Evolutionary conservation across 805 yeast species (phyloP), one percentile per base, ranked within the genome.

Genomic region (Pichia sporocuriosa): DNA sequence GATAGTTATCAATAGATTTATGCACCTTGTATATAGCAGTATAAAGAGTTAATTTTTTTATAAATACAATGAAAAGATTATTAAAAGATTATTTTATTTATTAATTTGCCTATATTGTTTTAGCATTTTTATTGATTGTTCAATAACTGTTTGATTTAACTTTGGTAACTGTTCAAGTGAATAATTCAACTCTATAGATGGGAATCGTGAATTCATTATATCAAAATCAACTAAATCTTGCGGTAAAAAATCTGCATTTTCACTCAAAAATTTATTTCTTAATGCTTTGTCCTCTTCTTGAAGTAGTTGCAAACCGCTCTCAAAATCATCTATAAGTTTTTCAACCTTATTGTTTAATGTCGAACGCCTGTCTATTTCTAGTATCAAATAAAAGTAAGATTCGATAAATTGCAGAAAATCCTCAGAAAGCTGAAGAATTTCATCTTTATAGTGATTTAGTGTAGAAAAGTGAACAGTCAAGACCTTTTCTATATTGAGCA

Each of bases 201-300:
- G 60, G 3, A 53, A 44, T 2, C 47, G 31, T n/a, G 50, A 49
- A 37, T 47, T 53, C 31, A 59, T 48, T 24, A 57, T 22, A 16
- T 40, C 43, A 7, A 49, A 42, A 35, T 53, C 58, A 10, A 61
- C 43, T 28, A 63, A 52, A 40, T 61, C 57, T 30, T 53, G 57
- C 1, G 89, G 89, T 12, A 81, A 59, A 47, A 58, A 81, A 31
- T 71, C 72, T 0, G 80, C 81, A 57, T 78, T 67, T 5, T 60
- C 54, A 2, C 54, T 48, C 34, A 77, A 47, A 48, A 81, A 81
- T 10, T 52, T 40, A 16, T 62, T 52, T 31, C 84, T 62, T 11
- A 58, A 54, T 1, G 53, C 54, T 28, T 57, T 54, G 46, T 81
- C 88, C 3, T 69, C 67, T 4, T 57, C 53, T 38, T 68, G 65